Conservation (phyloP, 306 rosid genomes). For the Oxytropis ochrocephala region DNA sequence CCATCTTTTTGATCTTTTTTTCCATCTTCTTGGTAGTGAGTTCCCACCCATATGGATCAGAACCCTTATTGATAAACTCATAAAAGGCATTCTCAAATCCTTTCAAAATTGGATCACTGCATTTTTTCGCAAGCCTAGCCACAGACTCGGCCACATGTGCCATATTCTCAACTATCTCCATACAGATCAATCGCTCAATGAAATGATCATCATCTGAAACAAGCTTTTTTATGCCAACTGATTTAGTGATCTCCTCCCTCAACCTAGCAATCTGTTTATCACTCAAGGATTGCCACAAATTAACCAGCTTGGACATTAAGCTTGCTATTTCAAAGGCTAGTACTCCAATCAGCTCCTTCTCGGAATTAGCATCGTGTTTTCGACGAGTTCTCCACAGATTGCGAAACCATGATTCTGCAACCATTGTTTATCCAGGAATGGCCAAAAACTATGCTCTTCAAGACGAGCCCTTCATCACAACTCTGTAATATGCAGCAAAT, state of each 20-base stretch:
- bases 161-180: conserved; percentile 70
- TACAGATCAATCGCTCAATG: conserved; percentile 60
- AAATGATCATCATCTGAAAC: conserved; percentile 67
- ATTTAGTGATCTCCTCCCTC: conserved; percentile 62
- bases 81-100: conserved; percentile 54
- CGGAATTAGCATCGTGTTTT: conserved; percentile 54
- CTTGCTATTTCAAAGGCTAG: conserved; percentile 90
- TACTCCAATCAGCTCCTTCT: conserved; percentile 60
- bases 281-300: conserved; percentile 67
- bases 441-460: conserved; percentile 3
- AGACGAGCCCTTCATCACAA: conserved; percentile 10
- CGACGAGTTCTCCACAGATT: conserved; percentile 76
- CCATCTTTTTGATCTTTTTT: conserved; percentile 80
- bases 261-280: conserved; percentile 59
- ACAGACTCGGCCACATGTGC: conserved; percentile 73
- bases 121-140: conserved; percentile 85
- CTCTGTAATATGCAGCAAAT: conserved; percentile 16
- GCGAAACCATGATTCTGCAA: conserved; percentile 80
- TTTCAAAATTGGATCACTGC: conserved; percentile 69
- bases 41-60: conserved; percentile 75
- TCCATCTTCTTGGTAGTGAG: conserved; percentile 77
- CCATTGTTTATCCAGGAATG: conserved; percentile 24
- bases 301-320: conserved; percentile 84
- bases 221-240: conserved; percentile 72
- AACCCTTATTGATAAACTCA: conserved; percentile 41